A percentile compares a stretch with the other conserved stretches of the same genome.
Evolutionary conservation across 2,329 filamentous ascomycete species (phyloP).

Genomic region (Clarireedia paspali): DNA sequence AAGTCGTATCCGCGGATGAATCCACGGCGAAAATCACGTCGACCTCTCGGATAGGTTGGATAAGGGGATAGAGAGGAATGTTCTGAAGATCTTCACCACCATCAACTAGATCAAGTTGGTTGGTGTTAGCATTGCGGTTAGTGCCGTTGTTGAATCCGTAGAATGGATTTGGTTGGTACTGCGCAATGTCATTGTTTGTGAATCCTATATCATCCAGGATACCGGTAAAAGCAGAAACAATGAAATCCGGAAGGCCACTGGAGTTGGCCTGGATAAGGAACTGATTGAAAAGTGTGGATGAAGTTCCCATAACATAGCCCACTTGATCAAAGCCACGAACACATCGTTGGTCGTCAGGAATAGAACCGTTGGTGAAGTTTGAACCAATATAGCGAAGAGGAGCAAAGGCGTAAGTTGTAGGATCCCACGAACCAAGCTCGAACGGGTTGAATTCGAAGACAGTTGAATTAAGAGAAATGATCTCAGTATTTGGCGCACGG

Average conservation of each 20-base stretch:
- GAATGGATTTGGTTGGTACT: slow-evolving; percentile 72
- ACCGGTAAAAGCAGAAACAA: slow-evolving; percentile 42
- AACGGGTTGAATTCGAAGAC: slow-evolving; percentile 73
- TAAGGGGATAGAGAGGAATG: slow-evolving; percentile 69
- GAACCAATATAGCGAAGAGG: slow-evolving; percentile 67
- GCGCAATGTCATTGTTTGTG: slow-evolving; percentile 63
- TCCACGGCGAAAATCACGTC: slow-evolving; percentile 80
- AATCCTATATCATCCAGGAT: slow-evolving; percentile 49
- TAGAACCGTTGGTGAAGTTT: slow-evolving; percentile 55
- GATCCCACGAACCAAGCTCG: slow-evolving; percentile 72
- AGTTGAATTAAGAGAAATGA: slow-evolving; percentile 65
- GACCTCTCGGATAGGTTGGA: slow-evolving; percentile 62
- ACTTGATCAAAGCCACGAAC: slow-evolving; percentile 75
- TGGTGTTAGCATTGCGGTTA: slow-evolving; percentile 47
- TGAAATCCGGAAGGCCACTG: slow-evolving; percentile 37
- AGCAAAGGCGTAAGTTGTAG: slow-evolving; percentile 62
- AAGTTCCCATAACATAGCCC: slow-evolving; percentile 80
- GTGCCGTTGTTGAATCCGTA: slow-evolving; percentile 51
- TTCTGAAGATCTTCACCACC: slow-evolving; percentile 74
- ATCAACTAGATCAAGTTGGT: slow-evolving; percentile 63
- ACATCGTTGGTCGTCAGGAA: slow-evolving; percentile 52
- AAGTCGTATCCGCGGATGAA: slow-evolving; percentile 62
- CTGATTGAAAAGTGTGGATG: slow-evolving; percentile 76
- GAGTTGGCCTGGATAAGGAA: slow-evolving; percentile 59
- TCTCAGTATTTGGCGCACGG: slow-evolving; percentile 50